These are phyloP conservation scores for Euphrasia confusa DNA, from an alignment of 257 asterid genomes.

Conservation along the genomic window DNA sequence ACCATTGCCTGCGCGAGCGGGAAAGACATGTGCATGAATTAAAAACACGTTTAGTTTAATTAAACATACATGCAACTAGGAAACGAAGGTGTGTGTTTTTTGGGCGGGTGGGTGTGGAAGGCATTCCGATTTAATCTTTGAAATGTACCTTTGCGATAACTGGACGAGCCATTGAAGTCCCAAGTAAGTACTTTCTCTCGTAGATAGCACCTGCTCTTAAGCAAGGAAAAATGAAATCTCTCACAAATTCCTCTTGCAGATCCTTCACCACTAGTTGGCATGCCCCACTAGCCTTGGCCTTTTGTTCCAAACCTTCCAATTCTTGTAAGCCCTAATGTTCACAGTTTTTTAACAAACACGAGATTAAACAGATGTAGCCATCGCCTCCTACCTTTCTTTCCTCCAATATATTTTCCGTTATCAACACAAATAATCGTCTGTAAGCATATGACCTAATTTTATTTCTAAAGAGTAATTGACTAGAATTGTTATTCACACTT, in stretches of 20 bases:
- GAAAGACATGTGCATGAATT: not conserved
- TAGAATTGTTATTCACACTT: conserved; percentile 18
- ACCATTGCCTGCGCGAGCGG: conserved; percentile 75
- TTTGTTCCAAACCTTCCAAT: conserved; percentile 87
- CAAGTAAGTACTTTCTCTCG: conserved; percentile 90
- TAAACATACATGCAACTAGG: conserved; percentile 3
- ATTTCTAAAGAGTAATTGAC: not conserved
- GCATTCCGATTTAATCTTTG: not conserved
- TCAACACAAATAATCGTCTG: conserved; percentile 2
- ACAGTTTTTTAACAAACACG: conserved; percentile 14
- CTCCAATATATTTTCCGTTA: not conserved
- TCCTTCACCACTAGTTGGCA: conserved; percentile 94
- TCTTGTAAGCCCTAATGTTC: conserved; percentile 68
- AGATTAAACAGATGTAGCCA: not conserved
- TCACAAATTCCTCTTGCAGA: conserved; percentile 89
- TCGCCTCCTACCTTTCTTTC: conserved; percentile 7
- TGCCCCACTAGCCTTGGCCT: conserved; percentile 98
- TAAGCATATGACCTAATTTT: conserved; percentile 14
- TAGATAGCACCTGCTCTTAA: conserved; percentile 92
- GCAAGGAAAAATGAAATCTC: conserved; percentile 86
- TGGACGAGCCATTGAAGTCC: conserved; percentile 99
- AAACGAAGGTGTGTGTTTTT: not conserved
- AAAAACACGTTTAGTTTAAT: not conserved
- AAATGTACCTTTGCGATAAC: conserved; percentile 86
- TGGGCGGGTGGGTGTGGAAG: too few species aligned